Evolutionary conservation across 768 basidiomycete genomes (phyloP).

Genomic region (Leucosporidium scottii): DNA sequence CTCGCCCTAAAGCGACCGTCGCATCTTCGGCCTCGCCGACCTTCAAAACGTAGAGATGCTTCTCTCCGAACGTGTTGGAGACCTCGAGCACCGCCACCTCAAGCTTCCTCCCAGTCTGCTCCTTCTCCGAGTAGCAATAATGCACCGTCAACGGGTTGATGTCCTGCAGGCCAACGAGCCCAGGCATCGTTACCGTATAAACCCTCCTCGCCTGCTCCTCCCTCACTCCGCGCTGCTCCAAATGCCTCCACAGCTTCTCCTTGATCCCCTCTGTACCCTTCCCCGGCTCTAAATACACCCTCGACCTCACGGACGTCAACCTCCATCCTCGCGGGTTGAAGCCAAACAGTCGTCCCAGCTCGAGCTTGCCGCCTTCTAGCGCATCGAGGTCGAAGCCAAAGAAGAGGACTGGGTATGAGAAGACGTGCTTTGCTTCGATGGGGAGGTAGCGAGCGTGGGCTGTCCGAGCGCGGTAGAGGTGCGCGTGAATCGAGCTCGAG

Average conservation of each 20-base stretch:
- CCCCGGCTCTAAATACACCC: slow-evolving; percentile 46
- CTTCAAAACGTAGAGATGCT: slow-evolving; percentile 56
- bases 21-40: slow-evolving; percentile 49
- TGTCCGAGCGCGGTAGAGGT: slow-evolving; percentile 52
- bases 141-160: slow-evolving; percentile 67
- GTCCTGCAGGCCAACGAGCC: slow-evolving; percentile 58
- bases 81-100: slow-evolving; percentile 57
- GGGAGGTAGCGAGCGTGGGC: slow-evolving; percentile 55
- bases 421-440: slow-evolving; percentile 48
- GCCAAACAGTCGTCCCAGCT: slow-evolving; percentile 52
- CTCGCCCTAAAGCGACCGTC: slow-evolving; percentile 1
- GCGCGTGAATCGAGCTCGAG: slow-evolving; percentile 38
- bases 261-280: slow-evolving; percentile 12
- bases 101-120: slow-evolving; percentile 34
- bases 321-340: slow-evolving; percentile 50
- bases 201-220: slow-evolving; percentile 46
- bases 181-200: slow-evolving; percentile 72
- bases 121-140: slow-evolving; percentile 50
- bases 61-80: slow-evolving; percentile 69
- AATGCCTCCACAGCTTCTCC: slow-evolving; percentile 5
- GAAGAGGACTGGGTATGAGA: slow-evolving; percentile 57
- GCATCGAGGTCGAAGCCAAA: slow-evolving; percentile 54
- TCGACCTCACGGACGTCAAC: slow-evolving; percentile 49
- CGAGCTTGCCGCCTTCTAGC: slow-evolving; percentile 49
- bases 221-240: slow-evolving; percentile 2